Evolutionary conservation across 2,329 filamentous ascomycete species (phyloP).

Genomic region (Herpotrichia juniperi): DNA sequence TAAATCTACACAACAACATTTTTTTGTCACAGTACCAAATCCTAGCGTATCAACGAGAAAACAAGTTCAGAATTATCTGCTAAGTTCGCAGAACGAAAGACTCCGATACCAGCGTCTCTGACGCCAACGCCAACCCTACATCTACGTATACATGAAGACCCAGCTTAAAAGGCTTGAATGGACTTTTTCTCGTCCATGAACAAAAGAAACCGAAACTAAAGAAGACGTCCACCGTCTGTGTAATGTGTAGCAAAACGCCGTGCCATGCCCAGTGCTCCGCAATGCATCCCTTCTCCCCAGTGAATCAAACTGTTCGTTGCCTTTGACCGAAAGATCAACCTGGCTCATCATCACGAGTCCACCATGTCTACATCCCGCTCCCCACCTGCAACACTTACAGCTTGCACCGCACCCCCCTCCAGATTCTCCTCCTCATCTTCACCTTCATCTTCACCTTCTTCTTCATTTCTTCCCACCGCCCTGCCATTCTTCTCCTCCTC

Average conservation of each 20-base stretch:
- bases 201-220: constrained; percentile 2
- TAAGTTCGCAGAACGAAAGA: too few relatives aligned
- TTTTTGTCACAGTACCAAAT: too few relatives aligned
- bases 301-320: constrained; percentile 5
- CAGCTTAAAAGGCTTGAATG: background rate
- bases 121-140: background rate
- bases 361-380: constrained; percentile 41
- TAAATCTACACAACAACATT: too few relatives aligned
- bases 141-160: background rate
- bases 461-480: constrained; percentile 24
- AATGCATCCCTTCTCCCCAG: constrained; percentile 7
- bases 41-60: too few relatives aligned
- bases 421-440: too few relatives aligned
- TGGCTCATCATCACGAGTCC: constrained; percentile 21
- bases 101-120: too few relatives aligned
- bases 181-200: background rate
- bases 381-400: constrained; percentile 25
- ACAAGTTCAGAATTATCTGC: too few relatives aligned
- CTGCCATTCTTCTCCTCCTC: constrained; percentile 30
- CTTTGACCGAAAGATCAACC: background rate
- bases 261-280: constrained; percentile 1
- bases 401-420: too few relatives aligned
- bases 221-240: constrained; percentile 2
- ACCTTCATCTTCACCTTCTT: too few relatives aligned
- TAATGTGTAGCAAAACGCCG: constrained; percentile 17